phyloP scores from a whole-genome alignment of 768 basidiomycete species.

The Macrolepiota fuliginosa region DNA sequence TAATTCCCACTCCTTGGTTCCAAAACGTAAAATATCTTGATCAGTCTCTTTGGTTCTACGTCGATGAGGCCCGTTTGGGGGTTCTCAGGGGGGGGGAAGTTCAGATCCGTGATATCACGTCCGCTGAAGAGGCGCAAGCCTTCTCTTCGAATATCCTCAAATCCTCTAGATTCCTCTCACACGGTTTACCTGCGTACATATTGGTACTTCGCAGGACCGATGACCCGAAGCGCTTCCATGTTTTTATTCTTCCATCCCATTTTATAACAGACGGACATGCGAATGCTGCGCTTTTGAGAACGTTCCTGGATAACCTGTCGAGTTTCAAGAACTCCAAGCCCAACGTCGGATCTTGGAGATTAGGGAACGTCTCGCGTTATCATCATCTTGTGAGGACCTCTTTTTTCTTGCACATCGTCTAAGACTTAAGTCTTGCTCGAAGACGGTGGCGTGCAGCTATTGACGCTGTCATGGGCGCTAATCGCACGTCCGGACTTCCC shows the following conservation, averaged over 20 bases:
- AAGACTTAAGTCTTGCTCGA: slow-evolving; percentile 29
- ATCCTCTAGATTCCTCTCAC: slow-evolving; percentile 36
- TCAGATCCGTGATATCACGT: slow-evolving; percentile 27
- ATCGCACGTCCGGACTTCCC: slow-evolving; percentile 30
- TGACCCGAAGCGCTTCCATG: slow-evolving; percentile 31
- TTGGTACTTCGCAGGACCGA: slow-evolving; percentile 40
- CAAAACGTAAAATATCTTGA: slow-evolving; percentile 31
- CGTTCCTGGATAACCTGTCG: slow-evolving; percentile 42
- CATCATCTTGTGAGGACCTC: slow-evolving; percentile 36
- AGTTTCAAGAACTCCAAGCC: not conserved
- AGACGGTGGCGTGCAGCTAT: slow-evolving; percentile 46
- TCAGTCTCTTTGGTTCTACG: slow-evolving; percentile 35
- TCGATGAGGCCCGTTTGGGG: slow-evolving; percentile 35
- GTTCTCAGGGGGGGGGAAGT: slow-evolving; percentile 35
- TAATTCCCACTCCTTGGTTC: slow-evolving; percentile 49
- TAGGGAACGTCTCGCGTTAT: slow-evolving; percentile 39
- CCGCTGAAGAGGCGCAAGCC: slow-evolving; percentile 30
- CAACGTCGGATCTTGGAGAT: slow-evolving; percentile 21
- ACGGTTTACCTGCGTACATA: slow-evolving; percentile 38
- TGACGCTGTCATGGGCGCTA: slow-evolving; percentile 31
- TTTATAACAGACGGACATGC: slow-evolving; percentile 48
- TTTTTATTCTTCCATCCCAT: slow-evolving; percentile 46
- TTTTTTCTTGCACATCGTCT: slow-evolving; percentile 28
- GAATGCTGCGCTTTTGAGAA: slow-evolving; percentile 37
- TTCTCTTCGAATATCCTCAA: slow-evolving; percentile 28